A percentile compares a stretch with the other conserved stretches of the same genome.
These are phyloP conservation scores for Trametes hirsuta DNA, from an alignment of 1,284 basidiomycete species.

Conservation along the genomic window DNA sequence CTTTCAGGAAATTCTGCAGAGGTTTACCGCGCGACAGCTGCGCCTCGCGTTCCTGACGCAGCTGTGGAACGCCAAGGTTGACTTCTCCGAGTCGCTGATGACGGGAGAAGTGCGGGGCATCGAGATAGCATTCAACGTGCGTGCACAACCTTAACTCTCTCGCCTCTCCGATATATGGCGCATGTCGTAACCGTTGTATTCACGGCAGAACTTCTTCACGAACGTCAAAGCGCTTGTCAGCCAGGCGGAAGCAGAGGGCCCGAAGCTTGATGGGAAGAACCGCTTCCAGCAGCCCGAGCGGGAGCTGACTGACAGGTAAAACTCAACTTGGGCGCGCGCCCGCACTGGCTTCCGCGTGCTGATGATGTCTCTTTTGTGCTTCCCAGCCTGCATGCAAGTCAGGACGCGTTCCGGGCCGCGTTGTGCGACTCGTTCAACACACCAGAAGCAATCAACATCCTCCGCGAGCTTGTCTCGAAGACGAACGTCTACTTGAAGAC, in stretches of 20 bases:
- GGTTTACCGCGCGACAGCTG: slow-evolving; percentile 87
- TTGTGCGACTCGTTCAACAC: slow-evolving; percentile 99
- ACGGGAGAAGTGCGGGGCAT: slow-evolving; percentile 87
- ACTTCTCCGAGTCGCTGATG: slow-evolving; percentile 93
- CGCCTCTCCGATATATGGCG: background rate
- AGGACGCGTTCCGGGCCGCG: slow-evolving; percentile 83
- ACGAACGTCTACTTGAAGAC: slow-evolving; percentile 89
- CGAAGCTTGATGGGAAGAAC: slow-evolving; percentile 60
- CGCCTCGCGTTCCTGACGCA: slow-evolving; percentile 94
- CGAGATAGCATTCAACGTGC: slow-evolving; percentile 87
- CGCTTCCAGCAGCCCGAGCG: slow-evolving; percentile 68
- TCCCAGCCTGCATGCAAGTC: slow-evolving; percentile 73
- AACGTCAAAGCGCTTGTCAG: slow-evolving; percentile 81
- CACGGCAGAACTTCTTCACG: slow-evolving; percentile 89
- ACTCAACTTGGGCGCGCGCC: background rate
- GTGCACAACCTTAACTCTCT: slow-evolving; percentile 30
- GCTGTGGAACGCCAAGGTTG: slow-evolving; percentile 91
- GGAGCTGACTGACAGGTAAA: slow-evolving; percentile 65
- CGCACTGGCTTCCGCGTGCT: background rate
- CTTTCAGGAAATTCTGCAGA: slow-evolving; percentile 84
- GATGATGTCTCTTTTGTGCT: slow-evolving; percentile 7
- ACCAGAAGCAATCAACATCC: slow-evolving; percentile 75
- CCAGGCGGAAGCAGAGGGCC: slow-evolving; percentile 52
- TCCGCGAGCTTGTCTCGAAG: slow-evolving; percentile 86
- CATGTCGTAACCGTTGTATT: slow-evolving; percentile 9